Base-by-base conservation (phyloP, 179 eudicot species). In the Vitellaria paradoxa region DNA sequence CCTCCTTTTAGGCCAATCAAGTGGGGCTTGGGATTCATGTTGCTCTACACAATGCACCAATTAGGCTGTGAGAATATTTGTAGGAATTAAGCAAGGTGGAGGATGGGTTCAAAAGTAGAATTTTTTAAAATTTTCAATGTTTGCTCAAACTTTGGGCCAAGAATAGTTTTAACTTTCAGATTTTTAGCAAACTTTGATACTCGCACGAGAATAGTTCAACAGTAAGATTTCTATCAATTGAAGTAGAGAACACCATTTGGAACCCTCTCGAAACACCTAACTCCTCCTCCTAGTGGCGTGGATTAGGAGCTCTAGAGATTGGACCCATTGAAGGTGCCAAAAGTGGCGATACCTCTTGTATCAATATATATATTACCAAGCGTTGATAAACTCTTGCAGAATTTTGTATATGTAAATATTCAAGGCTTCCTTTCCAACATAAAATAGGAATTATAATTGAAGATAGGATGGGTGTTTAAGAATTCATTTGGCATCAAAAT, bases 1-100 rank as follows among this genome's bases (percentile, higher is more conserved):
- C 82, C 88, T 88, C 67, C 97, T 89, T 67, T 80, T 85, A 4
- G 88, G 86, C 97, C 97, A 93, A 78, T 89, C 94, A 40, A 93
- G 91, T 11, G 92, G 92, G 0, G 87, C 86, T 63, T 91, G 92
- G 15, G 87, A 78, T 24, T 90, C 88, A 11, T 81, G 82, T 68
- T 93, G 88, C 82, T 91, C 97, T 93, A 59, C 64, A 86, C 55
- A 40, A 62, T 40, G 64, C 42, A 68, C 4, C 60, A 40, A 65
- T 59, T 2, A 72, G 64, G 37, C 9, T n/a, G 10, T 72, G 64
- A 17, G 5, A 56, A 72, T 6, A 56, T 72, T 9, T 18, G 37
- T 56, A 72, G 64, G 56, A 49, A 30, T 37, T 56, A 72, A 17
- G 49, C 23, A 72, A 24, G 63, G 7, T 53, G 3, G 45, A 50